Evolutionary conservation across 495 filamentous ascomycete species (phyloP).

Genomic region (Saxophila tyrrhenica): DNA sequence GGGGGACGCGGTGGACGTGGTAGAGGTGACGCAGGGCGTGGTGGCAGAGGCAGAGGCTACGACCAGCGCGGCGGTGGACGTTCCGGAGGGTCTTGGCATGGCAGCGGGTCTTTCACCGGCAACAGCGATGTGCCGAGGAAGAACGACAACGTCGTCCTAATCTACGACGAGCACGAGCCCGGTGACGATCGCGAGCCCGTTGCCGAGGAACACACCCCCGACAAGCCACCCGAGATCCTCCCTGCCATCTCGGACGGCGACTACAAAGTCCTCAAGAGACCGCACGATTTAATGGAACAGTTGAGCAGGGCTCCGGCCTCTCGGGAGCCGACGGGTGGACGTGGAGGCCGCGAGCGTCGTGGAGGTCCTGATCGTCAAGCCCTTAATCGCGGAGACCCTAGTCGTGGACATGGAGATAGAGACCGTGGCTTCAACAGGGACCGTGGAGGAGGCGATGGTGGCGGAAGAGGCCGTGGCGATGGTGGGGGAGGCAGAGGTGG

Average conservation of each 20-base stretch:
- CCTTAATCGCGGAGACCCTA: too few relatives aligned
- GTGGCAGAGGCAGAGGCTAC: too few relatives aligned
- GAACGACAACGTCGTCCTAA: conserved; percentile 11
- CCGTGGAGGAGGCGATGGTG: conserved; percentile 22
- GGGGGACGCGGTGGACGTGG: too few relatives aligned
- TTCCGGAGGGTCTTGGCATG: too few relatives aligned
- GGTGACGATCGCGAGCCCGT: too few relatives aligned
- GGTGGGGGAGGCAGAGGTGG: conserved; percentile 37
- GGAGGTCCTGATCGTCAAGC: conserved; percentile 4
- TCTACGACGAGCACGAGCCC: conserved; percentile 18
- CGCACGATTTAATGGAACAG: conserved; percentile 33
- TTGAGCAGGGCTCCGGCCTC: too few relatives aligned
- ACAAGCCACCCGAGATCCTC: too few relatives aligned
- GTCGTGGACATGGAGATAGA: conserved; percentile 33
- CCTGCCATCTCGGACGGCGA: conserved; percentile 10
- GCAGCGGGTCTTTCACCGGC: too few relatives aligned
- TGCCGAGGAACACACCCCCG: too few relatives aligned
- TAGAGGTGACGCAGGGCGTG: too few relatives aligned
- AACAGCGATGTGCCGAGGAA: conserved; percentile 2
- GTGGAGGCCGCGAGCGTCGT: not conserved
- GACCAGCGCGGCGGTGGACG: too few relatives aligned
- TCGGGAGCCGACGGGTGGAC: conserved; percentile 31
- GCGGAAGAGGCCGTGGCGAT: conserved; percentile 39
- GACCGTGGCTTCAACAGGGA: conserved; percentile 17
- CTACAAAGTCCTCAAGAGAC: conserved; percentile 19